A percentile compares a stretch with the other conserved stretches of the same genome.
Conservation (phyloP, 768 basidiomycete species). For the Russula virescens region DNA sequence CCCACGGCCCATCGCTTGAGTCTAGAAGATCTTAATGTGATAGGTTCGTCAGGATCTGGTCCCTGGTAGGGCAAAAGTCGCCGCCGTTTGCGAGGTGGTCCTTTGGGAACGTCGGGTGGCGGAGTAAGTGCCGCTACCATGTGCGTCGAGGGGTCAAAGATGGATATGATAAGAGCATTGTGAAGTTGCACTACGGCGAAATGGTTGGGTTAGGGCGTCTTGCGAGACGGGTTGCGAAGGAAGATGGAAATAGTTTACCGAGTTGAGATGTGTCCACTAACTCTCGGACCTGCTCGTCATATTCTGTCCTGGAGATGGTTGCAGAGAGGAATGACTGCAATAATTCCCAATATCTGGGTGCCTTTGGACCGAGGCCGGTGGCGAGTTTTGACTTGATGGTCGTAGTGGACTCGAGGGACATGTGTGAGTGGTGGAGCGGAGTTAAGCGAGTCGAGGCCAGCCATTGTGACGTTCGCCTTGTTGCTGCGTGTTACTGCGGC, state of each 20-base stretch:
- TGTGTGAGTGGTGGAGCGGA: slow-evolving; percentile 28
- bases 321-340: slow-evolving; percentile 66
- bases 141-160: slow-evolving; percentile 74
- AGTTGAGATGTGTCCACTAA: slow-evolving; percentile 56
- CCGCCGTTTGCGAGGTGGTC: slow-evolving; percentile 63
- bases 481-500: neutral
- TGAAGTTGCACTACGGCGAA: slow-evolving; percentile 59
- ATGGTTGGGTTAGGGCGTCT: slow-evolving; percentile 4
- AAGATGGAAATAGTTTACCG: slow-evolving; percentile 26
- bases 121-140: slow-evolving; percentile 62
- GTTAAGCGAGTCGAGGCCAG: neutral
- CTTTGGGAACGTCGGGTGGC: slow-evolving; percentile 56
- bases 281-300: slow-evolving; percentile 63
- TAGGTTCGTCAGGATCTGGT: slow-evolving; percentile 46
- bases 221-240: slow-evolving; percentile 3
- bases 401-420: slow-evolving; percentile 73
- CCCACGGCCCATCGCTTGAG: slow-evolving; percentile 73
- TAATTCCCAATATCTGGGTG: slow-evolving; percentile 53
- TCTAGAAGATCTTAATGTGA: slow-evolving; percentile 52
- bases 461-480: neutral
- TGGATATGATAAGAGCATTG: slow-evolving; percentile 76
- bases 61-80: slow-evolving; percentile 67
- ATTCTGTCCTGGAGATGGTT: slow-evolving; percentile 64
- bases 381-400: slow-evolving; percentile 66
- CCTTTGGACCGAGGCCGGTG: slow-evolving; percentile 54